A percentile compares a stretch with the other conserved stretches of the same genome.
phyloP scores from a whole-genome alignment of 2,329 filamentous ascomycete species.

The Venturia effusa region DNA sequence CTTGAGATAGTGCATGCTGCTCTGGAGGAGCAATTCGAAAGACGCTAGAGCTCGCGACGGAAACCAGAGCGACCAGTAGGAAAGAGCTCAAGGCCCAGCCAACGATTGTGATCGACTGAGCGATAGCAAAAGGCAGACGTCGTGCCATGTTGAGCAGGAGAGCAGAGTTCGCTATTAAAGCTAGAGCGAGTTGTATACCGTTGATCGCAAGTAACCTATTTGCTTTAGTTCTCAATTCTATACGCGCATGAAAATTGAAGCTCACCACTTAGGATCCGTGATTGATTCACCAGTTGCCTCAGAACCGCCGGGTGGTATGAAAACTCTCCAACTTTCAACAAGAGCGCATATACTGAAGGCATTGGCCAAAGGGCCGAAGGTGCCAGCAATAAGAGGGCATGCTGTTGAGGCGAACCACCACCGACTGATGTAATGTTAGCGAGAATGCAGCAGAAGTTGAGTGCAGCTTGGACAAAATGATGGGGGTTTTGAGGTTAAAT shows the following conservation, averaged over 20 bases:
- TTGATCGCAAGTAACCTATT: constrained; percentile 43
- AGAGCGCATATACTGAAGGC: constrained; percentile 46
- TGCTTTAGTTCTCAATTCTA: background rate
- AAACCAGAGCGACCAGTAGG: constrained; percentile 42
- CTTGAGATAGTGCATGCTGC: constrained; percentile 41
- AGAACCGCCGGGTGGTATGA: constrained; percentile 34
- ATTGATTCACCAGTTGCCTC: constrained; percentile 36
- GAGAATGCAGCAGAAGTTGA: background rate
- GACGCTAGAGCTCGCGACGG: constrained; percentile 31
- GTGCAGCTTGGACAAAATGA: background rate
- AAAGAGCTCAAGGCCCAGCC: constrained; percentile 46
- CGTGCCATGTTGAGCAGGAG: constrained; percentile 50
- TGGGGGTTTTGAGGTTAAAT: no score
- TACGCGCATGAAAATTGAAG: background rate
- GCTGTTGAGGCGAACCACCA: constrained; percentile 54
- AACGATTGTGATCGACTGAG: constrained; percentile 49
- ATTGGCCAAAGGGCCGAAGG: constrained; percentile 45
- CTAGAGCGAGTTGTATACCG: constrained; percentile 42
- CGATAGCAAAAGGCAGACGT: constrained; percentile 42
- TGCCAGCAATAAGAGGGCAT: constrained; percentile 45
- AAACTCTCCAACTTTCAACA: constrained; percentile 44
- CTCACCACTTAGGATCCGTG: constrained; percentile 42
- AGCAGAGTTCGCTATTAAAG: constrained; percentile 42
- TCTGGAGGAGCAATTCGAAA: constrained; percentile 32
- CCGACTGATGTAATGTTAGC: constrained; percentile 22